Evolutionary conservation across 2,329 filamentous ascomycete genomes (phyloP).

Genomic region (Aspergillus sp.): DNA sequence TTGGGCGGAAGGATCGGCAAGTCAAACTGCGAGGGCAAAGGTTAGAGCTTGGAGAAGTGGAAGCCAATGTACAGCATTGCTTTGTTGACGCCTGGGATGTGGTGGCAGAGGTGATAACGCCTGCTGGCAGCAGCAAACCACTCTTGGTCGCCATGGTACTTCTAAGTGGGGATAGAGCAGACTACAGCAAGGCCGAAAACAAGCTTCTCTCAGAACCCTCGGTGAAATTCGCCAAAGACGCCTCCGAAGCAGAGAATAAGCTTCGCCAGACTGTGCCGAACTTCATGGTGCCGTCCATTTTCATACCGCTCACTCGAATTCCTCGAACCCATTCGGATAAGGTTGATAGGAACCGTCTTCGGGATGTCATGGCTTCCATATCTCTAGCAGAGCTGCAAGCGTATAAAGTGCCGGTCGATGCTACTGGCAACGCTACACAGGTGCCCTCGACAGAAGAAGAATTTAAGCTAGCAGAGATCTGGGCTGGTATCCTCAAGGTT

Average conservation of each 20-base stretch:
- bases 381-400: not conserved
- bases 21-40: constrained; percentile 73
- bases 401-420: not conserved
- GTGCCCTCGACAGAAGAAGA: not conserved
- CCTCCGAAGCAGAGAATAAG: not conserved
- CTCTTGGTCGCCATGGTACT: not conserved
- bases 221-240: not conserved
- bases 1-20: constrained; percentile 52
- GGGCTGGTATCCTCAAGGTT: not conserved
- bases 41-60: constrained; percentile 53
- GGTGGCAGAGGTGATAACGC: not conserved
- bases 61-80: not conserved
- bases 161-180: not conserved
- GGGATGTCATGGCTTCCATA: not conserved
- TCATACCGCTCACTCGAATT: not conserved
- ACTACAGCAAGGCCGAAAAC: not conserved
- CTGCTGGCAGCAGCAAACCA: not conserved
- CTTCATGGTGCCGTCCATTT: not conserved
- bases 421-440: not conserved
- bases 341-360: not conserved
- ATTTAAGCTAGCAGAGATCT: not conserved
- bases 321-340: not conserved
- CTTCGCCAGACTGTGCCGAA: not conserved
- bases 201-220: not conserved
- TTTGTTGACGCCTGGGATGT: not conserved